These are phyloP conservation scores for Trametes sp. DNA, from an alignment of 1,284 basidiomycete species.

Conservation along the genomic window DNA sequence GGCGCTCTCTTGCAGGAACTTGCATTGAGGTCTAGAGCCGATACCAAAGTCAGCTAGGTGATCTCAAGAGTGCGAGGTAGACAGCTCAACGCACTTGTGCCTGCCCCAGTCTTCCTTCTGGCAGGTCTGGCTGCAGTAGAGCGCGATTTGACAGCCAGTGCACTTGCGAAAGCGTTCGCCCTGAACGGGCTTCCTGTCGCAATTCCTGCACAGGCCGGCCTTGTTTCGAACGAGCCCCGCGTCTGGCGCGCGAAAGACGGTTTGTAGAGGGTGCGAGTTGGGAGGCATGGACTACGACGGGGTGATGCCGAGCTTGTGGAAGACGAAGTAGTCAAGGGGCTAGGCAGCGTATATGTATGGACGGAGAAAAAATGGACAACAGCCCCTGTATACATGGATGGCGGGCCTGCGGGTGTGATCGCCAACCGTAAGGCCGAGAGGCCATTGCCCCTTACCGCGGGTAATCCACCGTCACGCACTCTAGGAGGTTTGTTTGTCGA, in stretches of 20 bases:
- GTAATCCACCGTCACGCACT: too few relatives aligned
- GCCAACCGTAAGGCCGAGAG: not conserved
- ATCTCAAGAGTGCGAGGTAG: not conserved
- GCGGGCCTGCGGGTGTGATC: too few relatives aligned
- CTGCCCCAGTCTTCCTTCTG: not conserved
- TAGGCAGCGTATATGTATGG: not conserved
- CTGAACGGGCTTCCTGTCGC: not conserved
- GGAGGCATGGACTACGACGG: not conserved
- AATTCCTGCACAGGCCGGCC: conserved; percentile 1
- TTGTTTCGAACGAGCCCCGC: not conserved
- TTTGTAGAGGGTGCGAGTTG: not conserved
- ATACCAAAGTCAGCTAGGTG: too few relatives aligned
- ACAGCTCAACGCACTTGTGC: not conserved
- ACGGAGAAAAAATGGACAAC: not conserved
- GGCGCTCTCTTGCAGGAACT: not conserved
- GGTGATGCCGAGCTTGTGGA: not conserved
- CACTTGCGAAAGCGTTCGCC: not conserved
- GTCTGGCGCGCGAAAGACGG: not conserved
- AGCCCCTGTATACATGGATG: not conserved
- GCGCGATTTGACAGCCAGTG: not conserved
- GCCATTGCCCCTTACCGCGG: too few relatives aligned
- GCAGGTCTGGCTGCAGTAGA: not conserved
- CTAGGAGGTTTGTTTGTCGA: too few relatives aligned
- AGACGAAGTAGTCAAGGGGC: not conserved
- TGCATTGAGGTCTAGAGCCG: not conserved